Conservation (phyloP, 768 basidiomycete species). For the Tricholoma hemisulphureum region DNA sequence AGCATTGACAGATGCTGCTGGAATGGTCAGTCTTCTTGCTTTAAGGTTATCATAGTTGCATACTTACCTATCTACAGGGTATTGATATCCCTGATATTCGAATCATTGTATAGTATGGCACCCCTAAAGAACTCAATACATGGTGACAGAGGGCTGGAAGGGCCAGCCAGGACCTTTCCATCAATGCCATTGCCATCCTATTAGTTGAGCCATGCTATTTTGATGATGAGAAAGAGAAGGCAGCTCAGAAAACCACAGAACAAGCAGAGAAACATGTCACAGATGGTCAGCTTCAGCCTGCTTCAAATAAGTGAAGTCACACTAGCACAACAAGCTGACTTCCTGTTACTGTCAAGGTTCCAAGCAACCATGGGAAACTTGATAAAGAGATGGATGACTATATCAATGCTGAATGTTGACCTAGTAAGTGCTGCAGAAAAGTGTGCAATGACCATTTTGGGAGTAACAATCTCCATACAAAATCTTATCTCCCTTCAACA, state of each 20-base stretch:
- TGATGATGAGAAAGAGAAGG: conserved; percentile 13
- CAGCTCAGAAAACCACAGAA: neutral
- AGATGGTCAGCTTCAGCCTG: neutral
- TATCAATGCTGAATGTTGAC: neutral
- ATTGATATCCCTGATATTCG: conserved; percentile 28
- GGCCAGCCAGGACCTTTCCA: conserved; percentile 12
- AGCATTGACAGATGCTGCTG: no score
- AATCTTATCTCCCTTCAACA: neutral
- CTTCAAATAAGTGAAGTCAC: neutral
- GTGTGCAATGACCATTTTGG: neutral
- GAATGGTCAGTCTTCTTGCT: no score
- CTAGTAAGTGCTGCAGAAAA: neutral
- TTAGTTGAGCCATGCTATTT: conserved; percentile 20
- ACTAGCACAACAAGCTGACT: neutral
- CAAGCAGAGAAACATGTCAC: neutral
- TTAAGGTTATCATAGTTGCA: neutral
- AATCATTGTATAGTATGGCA: conserved; percentile 29
- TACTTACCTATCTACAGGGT: conserved; percentile 20
- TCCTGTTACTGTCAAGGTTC: neutral
- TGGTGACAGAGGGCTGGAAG: conserved; percentile 30
- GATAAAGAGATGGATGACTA: neutral
- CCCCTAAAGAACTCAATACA: conserved; percentile 15
- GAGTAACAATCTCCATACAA: neutral
- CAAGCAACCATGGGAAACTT: neutral
- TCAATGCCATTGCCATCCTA: conserved; percentile 13